phyloP scores from a whole-genome alignment of 179 eudicot species.

The Silene coronaria region DNA sequence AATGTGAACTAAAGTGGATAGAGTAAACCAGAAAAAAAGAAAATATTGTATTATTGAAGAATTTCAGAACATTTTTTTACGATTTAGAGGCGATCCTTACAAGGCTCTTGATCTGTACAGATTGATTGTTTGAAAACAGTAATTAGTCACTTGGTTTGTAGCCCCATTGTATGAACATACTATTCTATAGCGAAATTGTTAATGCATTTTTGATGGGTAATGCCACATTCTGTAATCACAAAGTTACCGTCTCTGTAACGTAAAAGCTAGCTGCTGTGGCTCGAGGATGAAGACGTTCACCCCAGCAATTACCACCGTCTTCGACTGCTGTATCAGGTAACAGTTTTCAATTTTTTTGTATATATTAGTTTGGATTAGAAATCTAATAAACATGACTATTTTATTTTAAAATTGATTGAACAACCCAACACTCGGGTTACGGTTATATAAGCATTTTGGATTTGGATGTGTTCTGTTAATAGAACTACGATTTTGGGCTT shows the following conservation, averaged over 20 bases:
- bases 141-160: conserved; percentile 3
- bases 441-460: too few relatives aligned
- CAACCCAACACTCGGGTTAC: too few relatives aligned
- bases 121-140: conserved; percentile 16
- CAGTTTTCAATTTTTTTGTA: background rate
- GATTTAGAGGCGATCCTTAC: background rate
- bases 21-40: background rate
- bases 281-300: background rate
- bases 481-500: too few relatives aligned
- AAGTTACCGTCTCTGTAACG: too few relatives aligned
- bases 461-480: too few relatives aligned
- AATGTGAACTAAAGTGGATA: too few relatives aligned
- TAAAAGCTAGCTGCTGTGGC: background rate
- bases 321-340: background rate
- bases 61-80: background rate
- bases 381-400: too few relatives aligned
- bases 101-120: conserved; percentile 20
- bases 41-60: background rate
- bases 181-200: too few relatives aligned
- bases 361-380: too few relatives aligned
- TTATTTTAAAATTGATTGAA: too few relatives aligned
- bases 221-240: too few relatives aligned
- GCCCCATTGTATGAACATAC: background rate
- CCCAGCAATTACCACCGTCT: background rate
- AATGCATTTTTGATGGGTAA: background rate